Evolutionary conservation across 1,284 basidiomycete genomes (phyloP), one percentile per base, ranked within the genome.

Genomic region (Phellinidium pouzarii): DNA sequence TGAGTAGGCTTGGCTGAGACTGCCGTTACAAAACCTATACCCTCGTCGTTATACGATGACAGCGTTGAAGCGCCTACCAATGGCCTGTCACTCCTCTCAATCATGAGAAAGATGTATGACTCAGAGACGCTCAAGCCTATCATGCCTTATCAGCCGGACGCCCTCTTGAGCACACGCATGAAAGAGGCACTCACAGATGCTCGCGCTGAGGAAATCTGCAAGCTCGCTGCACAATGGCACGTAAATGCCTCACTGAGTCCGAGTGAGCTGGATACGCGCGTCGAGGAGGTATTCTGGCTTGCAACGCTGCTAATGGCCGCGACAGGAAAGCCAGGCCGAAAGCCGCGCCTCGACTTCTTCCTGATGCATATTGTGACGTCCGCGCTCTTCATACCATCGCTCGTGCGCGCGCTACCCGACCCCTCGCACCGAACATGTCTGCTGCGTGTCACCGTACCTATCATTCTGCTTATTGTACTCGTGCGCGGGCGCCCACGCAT

Each of bases 331-430:
- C 68, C 65, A 40, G 79, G 76, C 0, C 66, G 72, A 43, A 71
- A 73, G 55, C 72, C 76, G 1, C 71, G 80, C 9, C 66, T 84
- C 27, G 84, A 86, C 63, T 87, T 87, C 69, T 83, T 84, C 75
- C 66, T 87, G 58, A 82, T 85, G 82, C 85, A 87, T 65, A 58
- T 79, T 23, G 12, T 53, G 8, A 53, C 79, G 3, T 77, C 78
- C 12, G 75, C 80, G 3, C 61, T 84, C 19, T 84, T 86, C 69
- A 58, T 87, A 11, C 75, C 75, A 11, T 71, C 78, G 0, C 67
- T 78, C 52, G 59, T 80, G 17, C 50, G 55, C 2, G 62, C 66
- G 3, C 59, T 81, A 25, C 63, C 67, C 44, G 69, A 64, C 5
- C 59, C 60, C 12, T 63, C 63, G 37, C 67, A 68, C 44, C 77